Evolutionary conservation across 1,284 basidiomycete genomes (phyloP).

Genomic region (Ceratobasidium papillatum): DNA sequence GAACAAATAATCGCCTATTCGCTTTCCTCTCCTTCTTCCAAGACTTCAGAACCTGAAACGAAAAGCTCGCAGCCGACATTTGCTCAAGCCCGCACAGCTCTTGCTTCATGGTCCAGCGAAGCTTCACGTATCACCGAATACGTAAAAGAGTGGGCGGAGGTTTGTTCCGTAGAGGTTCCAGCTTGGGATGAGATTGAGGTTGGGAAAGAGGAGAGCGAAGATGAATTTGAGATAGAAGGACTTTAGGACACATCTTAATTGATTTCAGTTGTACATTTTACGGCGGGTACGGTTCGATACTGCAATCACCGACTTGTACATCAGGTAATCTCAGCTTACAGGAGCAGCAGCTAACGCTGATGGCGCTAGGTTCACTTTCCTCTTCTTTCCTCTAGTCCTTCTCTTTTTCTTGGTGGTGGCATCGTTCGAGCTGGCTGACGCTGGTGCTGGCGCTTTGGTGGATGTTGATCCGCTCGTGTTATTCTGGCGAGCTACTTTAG

Average conservation of each 20-base stretch:
- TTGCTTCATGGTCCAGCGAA: slow-evolving; percentile 28
- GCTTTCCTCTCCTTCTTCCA: background rate
- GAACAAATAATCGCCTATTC: slow-evolving; percentile 4
- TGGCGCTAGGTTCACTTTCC: background rate
- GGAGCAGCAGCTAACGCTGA: background rate
- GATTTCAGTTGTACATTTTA: no score
- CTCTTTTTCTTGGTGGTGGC: background rate
- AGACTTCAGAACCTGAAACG: background rate
- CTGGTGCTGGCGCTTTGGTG: background rate
- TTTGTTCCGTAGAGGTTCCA: slow-evolving; percentile 1
- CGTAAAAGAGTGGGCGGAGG: slow-evolving; percentile 11
- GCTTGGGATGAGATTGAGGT: slow-evolving; percentile 23
- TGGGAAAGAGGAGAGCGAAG: slow-evolving; percentile 13
- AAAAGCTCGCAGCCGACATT: slow-evolving; percentile 1
- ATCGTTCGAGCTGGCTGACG: background rate
- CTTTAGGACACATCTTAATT: background rate
- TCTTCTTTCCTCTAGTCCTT: background rate
- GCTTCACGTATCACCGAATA: slow-evolving; percentile 8
- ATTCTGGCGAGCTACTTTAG: background rate
- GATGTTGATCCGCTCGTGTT: background rate
- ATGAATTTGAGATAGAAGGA: background rate
- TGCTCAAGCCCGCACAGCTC: slow-evolving; percentile 13
- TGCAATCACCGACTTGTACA: background rate
- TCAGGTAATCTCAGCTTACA: background rate
- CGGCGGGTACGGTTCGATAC: no score